These are phyloP conservation scores for Pseudogymnoascus sp. DNA, from an alignment of 2,329 filamentous ascomycete genomes.

Conservation along the genomic window DNA sequence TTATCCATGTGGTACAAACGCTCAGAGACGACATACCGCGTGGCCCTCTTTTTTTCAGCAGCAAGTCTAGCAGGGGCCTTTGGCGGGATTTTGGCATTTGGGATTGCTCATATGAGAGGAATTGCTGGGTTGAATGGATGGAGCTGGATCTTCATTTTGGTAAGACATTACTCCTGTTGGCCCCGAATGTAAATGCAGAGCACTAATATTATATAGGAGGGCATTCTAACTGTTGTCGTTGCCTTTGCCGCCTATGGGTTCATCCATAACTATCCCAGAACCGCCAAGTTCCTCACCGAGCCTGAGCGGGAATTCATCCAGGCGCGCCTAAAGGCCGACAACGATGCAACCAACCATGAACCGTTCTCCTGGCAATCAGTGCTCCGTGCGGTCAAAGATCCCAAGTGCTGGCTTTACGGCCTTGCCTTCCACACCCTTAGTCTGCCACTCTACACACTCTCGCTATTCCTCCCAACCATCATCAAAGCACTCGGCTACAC, in stretches of 20 bases:
- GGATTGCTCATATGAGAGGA: slow-evolving; percentile 46
- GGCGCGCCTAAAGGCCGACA: slow-evolving; percentile 56
- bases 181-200: not conserved
- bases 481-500: slow-evolving; percentile 47
- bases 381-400: slow-evolving; percentile 52
- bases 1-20: slow-evolving; percentile 61
- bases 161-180: not conserved
- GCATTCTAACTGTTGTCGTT: slow-evolving; percentile 46
- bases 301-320: slow-evolving; percentile 35
- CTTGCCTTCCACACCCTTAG: slow-evolving; percentile 66
- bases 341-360: slow-evolving; percentile 62
- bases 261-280: slow-evolving; percentile 58
- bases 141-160: slow-evolving; percentile 50
- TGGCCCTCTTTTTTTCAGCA: slow-evolving; percentile 49
- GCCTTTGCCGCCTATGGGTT: slow-evolving; percentile 46
- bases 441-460: slow-evolving; percentile 49
- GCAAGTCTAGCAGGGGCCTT: slow-evolving; percentile 49
- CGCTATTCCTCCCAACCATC: slow-evolving; percentile 49
- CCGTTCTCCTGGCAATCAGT: slow-evolving; percentile 62
- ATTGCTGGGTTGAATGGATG: slow-evolving; percentile 45
- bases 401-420: slow-evolving; percentile 66
- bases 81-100: slow-evolving; percentile 48
- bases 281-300: slow-evolving; percentile 49
- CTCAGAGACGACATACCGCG: slow-evolving; percentile 45
- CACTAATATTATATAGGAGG: slow-evolving; percentile 34